These are phyloP conservation scores for Aspergillus phoenicis DNA, from an alignment of 2,329 filamentous ascomycete genomes.

Conservation along the genomic window DNA sequence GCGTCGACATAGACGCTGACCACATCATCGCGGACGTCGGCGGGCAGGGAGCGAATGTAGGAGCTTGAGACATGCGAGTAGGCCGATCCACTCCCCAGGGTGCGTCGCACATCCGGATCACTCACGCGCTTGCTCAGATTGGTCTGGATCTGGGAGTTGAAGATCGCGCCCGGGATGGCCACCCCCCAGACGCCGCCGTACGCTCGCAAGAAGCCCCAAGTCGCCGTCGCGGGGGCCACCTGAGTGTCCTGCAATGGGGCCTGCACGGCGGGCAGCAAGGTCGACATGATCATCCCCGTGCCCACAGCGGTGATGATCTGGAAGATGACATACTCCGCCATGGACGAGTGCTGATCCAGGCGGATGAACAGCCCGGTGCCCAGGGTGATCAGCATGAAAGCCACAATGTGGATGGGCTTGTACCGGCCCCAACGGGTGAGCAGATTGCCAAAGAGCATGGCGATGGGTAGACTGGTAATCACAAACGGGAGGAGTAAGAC, in stretches of 20 bases:
- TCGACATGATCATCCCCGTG: constrained; percentile 28
- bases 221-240: constrained; percentile 28
- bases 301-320: constrained; percentile 31
- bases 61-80: constrained; percentile 24
- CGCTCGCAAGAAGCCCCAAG: constrained; percentile 34
- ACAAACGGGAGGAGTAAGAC: constrained; percentile 32
- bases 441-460: constrained; percentile 32
- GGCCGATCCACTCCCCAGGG: constrained; percentile 24
- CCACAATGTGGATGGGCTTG: constrained; percentile 29
- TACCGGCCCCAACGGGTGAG: constrained; percentile 39
- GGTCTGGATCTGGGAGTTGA: constrained; percentile 27
- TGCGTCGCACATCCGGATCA: constrained; percentile 11
- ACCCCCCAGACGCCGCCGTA: constrained; percentile 38
- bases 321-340: constrained; percentile 30
- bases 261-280: constrained; percentile 32
- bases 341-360: constrained; percentile 26
- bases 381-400: constrained; percentile 29
- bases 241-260: constrained; percentile 31
- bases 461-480: constrained; percentile 25
- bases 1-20: constrained; percentile 36
- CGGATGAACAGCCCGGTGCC: constrained; percentile 32
- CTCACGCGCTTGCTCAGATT: constrained; percentile 13
- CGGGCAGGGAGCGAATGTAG: constrained; percentile 4
- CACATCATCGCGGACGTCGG: constrained; percentile 28
- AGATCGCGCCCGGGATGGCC: constrained; percentile 33